Base-by-base conservation (phyloP, 495 filamentous ascomycete genomes). In the Tetracladium setigerum region DNA sequence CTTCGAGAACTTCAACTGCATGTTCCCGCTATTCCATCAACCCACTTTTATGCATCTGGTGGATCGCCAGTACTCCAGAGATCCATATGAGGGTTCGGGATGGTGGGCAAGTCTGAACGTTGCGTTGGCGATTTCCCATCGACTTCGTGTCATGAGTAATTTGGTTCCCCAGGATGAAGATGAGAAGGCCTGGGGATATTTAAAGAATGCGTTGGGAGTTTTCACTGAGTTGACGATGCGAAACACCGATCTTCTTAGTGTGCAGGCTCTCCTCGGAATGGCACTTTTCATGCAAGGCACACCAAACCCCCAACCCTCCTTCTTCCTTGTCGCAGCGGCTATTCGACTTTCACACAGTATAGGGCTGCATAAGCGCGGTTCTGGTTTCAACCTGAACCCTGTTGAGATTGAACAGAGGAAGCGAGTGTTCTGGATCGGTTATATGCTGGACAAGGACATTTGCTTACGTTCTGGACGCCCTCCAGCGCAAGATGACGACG, bases 81-180 rank as follows among this genome's bases (percentile, higher is more conserved):
- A 95, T 57, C 92, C 91, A n/a, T 95, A 95, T 55, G 86, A 91
- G 61, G 89, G 90, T 33, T 92, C 88, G 19, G 92, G 92, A 9
- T 98, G 92, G 92, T 98, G 94, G 90, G 92, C 91, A 5, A 92
- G 87, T 62, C 75, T 98, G 54, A 98, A 98, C 59, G 84, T 95
- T 51, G 89, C 86, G 0, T 72, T 98, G 18, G 92, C 92, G 2
- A 95, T 97, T 49, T 79, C 91, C 1, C 86, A 96, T 60, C 77
- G 92, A 41, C 70, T 97, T 50, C 83, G 91, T 1, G 87, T 96
- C n/a, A 95, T 95, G 84, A 92, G 84, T 64, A 91, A 96, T 52
- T 64, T 95, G 14, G 88, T 92, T 1, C 81, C 86, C 13, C 79
- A 86, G 51, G 88, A 95, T 47, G 90, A 95, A 57, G 89, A 96